Evolutionary conservation across 2,329 filamentous ascomycete genomes (phyloP), one percentile per base, ranked within the genome.

Genomic region (Cladosporium sp.): DNA sequence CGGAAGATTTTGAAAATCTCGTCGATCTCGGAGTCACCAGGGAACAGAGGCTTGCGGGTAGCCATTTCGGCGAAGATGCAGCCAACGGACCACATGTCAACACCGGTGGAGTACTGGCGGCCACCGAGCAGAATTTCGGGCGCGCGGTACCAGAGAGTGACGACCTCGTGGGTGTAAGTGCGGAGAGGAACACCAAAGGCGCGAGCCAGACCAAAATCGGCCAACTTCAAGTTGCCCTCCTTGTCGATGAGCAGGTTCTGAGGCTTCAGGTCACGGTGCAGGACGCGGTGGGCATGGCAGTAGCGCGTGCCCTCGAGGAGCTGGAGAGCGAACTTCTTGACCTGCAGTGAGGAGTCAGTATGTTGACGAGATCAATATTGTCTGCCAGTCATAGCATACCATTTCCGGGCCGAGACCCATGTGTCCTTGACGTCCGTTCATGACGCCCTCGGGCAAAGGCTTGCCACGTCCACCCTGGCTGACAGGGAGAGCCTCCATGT

Each of bases 1-100:
- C 78, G 87, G 88, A 97, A 97, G 76, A 90, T 96, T 82, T 94
- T 95, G 85, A 96, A 96, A 75, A 96, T 96, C 79, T 96, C 92
- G 75, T 96, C 92, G 79, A 96, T 96, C 76, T 96, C 92, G 5
- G 91, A 95, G 77, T 97, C 93, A 66, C 93, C 93, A 14, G 93
- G 92, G 83, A 97, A 97, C 51, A 97, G 84, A 5, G 93, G 92
- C 80, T 96, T 96, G 74, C 92, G 88, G 1, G 93, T 97, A 80
- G 92, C 96, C 93, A 97, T 97, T 79, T 97, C 93, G 11, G 93
- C 93, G 78, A 97, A 96, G 79, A 97, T 97, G 78, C 92, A 95
- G 68, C 93, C 93, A 58, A 93, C 89, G 34, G 91, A 95, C 93
- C 93, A 97, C 91, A 97, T 97, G 75, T 97, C 93, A 49, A 97